Evolutionary conservation across 805 yeast species (phyloP).

Genomic region (Wickerhamiella lipophila): DNA sequence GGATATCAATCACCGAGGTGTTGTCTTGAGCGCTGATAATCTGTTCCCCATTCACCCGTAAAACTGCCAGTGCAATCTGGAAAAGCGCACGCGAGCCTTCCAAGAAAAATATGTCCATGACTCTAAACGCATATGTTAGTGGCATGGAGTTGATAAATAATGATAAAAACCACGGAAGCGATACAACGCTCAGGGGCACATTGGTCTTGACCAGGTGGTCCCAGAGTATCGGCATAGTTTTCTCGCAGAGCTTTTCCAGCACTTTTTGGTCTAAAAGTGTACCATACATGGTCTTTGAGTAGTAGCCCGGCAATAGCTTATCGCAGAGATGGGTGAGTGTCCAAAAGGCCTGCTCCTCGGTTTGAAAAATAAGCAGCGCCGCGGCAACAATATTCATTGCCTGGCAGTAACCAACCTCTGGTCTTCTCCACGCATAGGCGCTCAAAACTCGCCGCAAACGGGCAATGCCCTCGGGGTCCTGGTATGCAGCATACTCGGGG

Average conservation of each 20-base stretch:
- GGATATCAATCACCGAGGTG: conserved; percentile 74
- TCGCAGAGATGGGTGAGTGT: conserved; percentile 70
- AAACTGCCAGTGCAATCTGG: conserved; percentile 86
- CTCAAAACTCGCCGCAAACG: conserved; percentile 77
- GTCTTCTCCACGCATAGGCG: conserved; percentile 93
- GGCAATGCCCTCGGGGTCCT: conserved; percentile 69
- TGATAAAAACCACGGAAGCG: conserved; percentile 93
- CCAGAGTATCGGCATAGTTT: conserved; percentile 80
- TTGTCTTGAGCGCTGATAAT: conserved; percentile 74
- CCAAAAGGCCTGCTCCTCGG: conserved; percentile 98
- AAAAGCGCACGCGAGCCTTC: conserved; percentile 84
- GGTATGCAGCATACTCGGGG: conserved; percentile 94
- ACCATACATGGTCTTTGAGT: conserved; percentile 95
- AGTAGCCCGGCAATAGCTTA: conserved; percentile 82
- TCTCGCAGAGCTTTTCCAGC: conserved; percentile 77
- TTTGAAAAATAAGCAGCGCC: conserved; percentile 48
- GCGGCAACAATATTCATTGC: conserved; percentile 81
- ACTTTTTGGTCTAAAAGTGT: conserved; percentile 88
- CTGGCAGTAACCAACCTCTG: conserved; percentile 95
- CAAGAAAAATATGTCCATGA: conserved; percentile 76
- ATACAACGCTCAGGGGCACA: conserved; percentile 83
- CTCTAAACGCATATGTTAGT: conserved; percentile 78
- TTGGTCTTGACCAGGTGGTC: conserved; percentile 66
- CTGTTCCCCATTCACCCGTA: conserved; percentile 77
- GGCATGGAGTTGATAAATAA: conserved; percentile 90